Conservation (phyloP, 73 alveolate species). For the Loxodes magnus region DNA sequence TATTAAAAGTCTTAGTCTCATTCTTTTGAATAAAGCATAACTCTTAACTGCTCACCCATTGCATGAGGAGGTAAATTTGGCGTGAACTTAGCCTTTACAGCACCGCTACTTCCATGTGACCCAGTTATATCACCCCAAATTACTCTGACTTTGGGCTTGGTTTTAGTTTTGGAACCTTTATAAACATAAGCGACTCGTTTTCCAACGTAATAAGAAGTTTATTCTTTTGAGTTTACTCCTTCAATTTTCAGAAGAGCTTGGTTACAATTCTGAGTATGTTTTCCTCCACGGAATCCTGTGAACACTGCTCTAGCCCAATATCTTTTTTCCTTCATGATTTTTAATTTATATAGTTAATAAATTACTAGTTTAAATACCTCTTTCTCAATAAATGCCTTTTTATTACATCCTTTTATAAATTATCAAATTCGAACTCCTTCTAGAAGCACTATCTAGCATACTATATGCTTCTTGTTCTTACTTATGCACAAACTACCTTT, state of each 20-base stretch:
- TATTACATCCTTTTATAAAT: too few species aligned
- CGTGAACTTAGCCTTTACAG: slow-evolving; percentile 70
- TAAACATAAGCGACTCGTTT: slow-evolving; percentile 60
- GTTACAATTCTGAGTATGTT: slow-evolving; percentile 44
- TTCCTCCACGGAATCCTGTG: slow-evolving; percentile 88
- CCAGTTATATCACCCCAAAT: slow-evolving; percentile 84
- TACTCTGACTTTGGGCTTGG: slow-evolving; percentile 40
- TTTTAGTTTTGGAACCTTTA: slow-evolving; percentile 30
- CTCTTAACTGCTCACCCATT: slow-evolving; percentile 80
- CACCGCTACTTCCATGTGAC: slow-evolving; percentile 86
- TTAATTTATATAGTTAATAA: too few species aligned
- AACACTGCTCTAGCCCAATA: slow-evolving; percentile 79
- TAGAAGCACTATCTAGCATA: too few species aligned
- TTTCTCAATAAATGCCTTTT: too few species aligned
- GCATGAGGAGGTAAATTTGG: slow-evolving; percentile 85
- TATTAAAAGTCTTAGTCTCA: too few species aligned
- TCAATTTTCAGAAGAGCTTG: slow-evolving; percentile 72
- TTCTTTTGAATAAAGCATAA: slow-evolving; percentile 85
- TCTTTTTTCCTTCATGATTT: slow-evolving; percentile 40
- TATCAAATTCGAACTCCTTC: too few species aligned
- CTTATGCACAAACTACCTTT: too few species aligned
- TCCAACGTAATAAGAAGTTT: slow-evolving; percentile 54
- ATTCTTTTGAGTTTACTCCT: slow-evolving; percentile 61
- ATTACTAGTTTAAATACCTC: too few species aligned
- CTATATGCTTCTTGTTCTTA: too few species aligned